These are phyloP conservation scores for Fusarium sacchari DNA, from an alignment of 2,329 filamentous ascomycete genomes.

Conservation along the genomic window DNA sequence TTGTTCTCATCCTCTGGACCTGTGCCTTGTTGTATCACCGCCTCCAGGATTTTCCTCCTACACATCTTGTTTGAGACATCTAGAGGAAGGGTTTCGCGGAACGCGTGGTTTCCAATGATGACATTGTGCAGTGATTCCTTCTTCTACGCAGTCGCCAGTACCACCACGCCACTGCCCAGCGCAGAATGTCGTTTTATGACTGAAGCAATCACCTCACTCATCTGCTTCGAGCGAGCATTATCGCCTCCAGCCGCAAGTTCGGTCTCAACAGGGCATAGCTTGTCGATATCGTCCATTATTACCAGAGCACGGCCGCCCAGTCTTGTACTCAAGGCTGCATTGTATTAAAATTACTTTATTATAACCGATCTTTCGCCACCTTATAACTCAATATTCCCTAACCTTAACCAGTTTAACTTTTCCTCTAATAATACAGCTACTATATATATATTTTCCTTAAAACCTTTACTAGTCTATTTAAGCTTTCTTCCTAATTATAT, in stretches of 20 bases:
- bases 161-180: conserved; percentile 80
- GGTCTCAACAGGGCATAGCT: conserved; percentile 90
- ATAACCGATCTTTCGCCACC: too few species aligned
- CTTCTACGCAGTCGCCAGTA: conserved; percentile 52
- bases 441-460: too few species aligned
- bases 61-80: conserved; percentile 69
- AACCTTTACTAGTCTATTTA: too few species aligned
- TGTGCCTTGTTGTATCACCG: neutral
- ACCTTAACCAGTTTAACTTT: too few species aligned
- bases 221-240: conserved; percentile 89
- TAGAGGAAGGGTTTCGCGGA: neutral
- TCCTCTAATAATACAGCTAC: too few species aligned
- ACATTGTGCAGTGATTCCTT: neutral
- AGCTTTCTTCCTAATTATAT: too few species aligned
- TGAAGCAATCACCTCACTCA: conserved; percentile 87
- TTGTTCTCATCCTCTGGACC: conserved; percentile 52
- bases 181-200: conserved; percentile 86
- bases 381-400: too few species aligned
- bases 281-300: conserved; percentile 91
- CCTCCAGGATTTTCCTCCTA: conserved; percentile 49
- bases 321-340: conserved; percentile 90
- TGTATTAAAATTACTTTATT: too few species aligned
- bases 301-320: conserved; percentile 85
- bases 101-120: neutral
- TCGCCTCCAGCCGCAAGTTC: conserved; percentile 94